Evolutionary conservation across 2,329 filamentous ascomycete genomes (phyloP), one percentile per base, ranked within the genome.

Genomic region (Ophiostoma sp.): DNA sequence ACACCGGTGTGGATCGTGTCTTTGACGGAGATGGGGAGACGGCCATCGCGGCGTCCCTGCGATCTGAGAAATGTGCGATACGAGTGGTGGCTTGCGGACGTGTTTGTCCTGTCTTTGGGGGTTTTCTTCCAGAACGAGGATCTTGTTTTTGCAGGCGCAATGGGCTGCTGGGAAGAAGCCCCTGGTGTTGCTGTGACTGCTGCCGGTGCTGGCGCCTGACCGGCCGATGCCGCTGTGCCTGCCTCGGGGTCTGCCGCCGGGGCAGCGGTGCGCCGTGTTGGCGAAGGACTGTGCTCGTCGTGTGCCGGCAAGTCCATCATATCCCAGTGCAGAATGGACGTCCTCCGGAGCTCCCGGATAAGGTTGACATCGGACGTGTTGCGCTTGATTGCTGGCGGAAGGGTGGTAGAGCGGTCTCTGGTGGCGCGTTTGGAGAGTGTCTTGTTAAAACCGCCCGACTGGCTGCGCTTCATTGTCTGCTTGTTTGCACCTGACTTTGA

Each of bases 1-100:
- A 92, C 92, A 13, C 90, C 90, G 1, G 82, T 88, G 73, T 89
- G 87, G 70, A 84, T 84, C 1, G 86, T 89, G 76, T 93, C 90
- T 69, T 89, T 89, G 75, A 93, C 83, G 4, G 88, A 90, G 72
- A 94, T 91, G 72, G 87, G 87, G 67, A 94, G 79, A 31, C 91
- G 84, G 0, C 91, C 91, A 77, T 93, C 90, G 2, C 81, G 82
- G 0, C 84, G 81, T 73, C 72, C 78, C 70, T 79, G 76, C 48
- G 27, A 70, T 35, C 44, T 72, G 71, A 71, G 54, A 15, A 71
- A 70, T 23, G 64, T 67, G 36, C 57, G 39, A 39, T 48, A 57
- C 10, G 67, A 31, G 6, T 41, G 27, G n/a, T 65, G 62, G 39
- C 2, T 64, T 11, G 48, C 23, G 0, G 27, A 36, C 6, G 23